Base-by-base conservation (phyloP, 345 rosid species). In the Eucalyptus sp. region DNA sequence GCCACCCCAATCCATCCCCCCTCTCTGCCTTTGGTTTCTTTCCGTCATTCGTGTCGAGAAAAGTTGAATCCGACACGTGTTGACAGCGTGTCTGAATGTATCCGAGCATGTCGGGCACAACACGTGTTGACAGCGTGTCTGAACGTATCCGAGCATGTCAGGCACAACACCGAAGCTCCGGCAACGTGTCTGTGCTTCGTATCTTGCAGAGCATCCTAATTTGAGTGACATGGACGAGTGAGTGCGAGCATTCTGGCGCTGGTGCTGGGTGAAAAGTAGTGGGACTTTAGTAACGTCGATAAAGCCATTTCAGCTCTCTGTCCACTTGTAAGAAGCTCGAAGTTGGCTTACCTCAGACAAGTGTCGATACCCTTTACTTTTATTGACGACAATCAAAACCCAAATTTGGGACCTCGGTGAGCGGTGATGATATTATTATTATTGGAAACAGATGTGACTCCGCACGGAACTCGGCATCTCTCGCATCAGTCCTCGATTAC, bases 1-100 rank as follows among this genome's bases (percentile, higher is more conserved):
- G 58, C 58, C 25, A 52, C 4, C 56, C 58, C 58, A 2, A 51
- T 51, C 54, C 22, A 51, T 51, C 54, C n/a, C 7, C 20, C 54
- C 10, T 52, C 58, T 18, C 58, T 0, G 10, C 4, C 58, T 7
- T 5, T 24, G 4, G 2, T 52, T 52, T 14, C 1, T 50, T 50
- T 14, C 5, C 2, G 14, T 5, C 7, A 1, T 50, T 3, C 3
- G 3, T 50, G 10, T 52, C 0, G 1, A 52, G 56, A 52, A 52
- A 52, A 52, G 4, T 52, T 37, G 41, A n/a, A n/a, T n/a, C n/a
- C n/a, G n/a, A n/a, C n/a, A n/a, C n/a, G n/a, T n/a, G n/a, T n/a
- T n/a, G n/a, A n/a, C n/a, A n/a, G n/a, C n/a, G n/a, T n/a, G n/a
- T n/a, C n/a, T n/a, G n/a, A n/a, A n/a, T n/a, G n/a, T n/a, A n/a